phyloP scores from a whole-genome alignment of 345 rosid species.

The Ailanthus altissimus region DNA sequence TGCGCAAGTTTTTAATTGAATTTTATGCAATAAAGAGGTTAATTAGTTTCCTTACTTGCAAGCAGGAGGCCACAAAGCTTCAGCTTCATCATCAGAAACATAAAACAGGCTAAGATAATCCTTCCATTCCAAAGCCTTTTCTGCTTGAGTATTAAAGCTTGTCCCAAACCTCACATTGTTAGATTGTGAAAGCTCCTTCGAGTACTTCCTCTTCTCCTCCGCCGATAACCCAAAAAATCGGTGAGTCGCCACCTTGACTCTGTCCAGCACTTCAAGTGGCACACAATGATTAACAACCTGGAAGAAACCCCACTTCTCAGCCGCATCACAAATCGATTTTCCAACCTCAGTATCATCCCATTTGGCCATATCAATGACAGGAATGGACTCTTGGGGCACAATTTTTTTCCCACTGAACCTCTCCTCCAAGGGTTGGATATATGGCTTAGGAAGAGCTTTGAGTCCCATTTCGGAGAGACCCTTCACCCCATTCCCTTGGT shows the following conservation, averaged over 20 bases:
- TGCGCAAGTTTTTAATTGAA: background rate
- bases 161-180: slow-evolving; percentile 38
- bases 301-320: slow-evolving; percentile 54
- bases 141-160: slow-evolving; percentile 43
- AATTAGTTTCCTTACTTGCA: slow-evolving; percentile 33
- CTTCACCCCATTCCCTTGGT: slow-evolving; percentile 52
- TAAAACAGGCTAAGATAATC: slow-evolving; percentile 55
- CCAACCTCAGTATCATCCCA: slow-evolving; percentile 34
- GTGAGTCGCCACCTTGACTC: slow-evolving; percentile 41
- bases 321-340: slow-evolving; percentile 46
- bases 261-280: slow-evolving; percentile 28
- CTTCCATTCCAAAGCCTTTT: slow-evolving; percentile 55
- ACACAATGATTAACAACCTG: slow-evolving; percentile 51
- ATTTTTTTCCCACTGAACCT: background rate
- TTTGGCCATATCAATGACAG: slow-evolving; percentile 46
- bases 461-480: slow-evolving; percentile 52
- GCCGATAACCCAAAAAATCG: slow-evolving; percentile 45
- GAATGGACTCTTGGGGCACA: slow-evolving; percentile 36
- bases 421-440: slow-evolving; percentile 34
- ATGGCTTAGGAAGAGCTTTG: slow-evolving; percentile 41
- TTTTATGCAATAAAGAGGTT: background rate
- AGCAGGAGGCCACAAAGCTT: slow-evolving; percentile 42
- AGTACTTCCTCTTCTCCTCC: slow-evolving; percentile 39
- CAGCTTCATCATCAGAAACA: slow-evolving; percentile 45
- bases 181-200: slow-evolving; percentile 34